phyloP scores from a whole-genome alignment of 1,284 basidiomycete species.

The Cryptococcus sp. region DNA sequence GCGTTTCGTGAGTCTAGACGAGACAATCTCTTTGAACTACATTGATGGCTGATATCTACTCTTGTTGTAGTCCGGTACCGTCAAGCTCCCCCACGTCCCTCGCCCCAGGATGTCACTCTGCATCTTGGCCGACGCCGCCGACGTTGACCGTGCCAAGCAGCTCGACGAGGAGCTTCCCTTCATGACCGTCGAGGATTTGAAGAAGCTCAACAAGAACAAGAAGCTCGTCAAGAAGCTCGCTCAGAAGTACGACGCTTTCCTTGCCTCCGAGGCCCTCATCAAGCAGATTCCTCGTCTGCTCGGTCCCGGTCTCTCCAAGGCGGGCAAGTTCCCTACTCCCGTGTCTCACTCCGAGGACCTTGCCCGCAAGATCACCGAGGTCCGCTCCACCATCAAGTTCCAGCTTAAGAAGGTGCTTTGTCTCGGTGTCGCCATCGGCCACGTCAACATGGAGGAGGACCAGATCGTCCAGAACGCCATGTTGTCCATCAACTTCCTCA shows the following conservation, averaged over 20 bases:
- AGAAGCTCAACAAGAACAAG: slow-evolving; percentile 90
- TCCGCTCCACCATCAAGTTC: slow-evolving; percentile 99
- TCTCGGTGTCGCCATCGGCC: slow-evolving; percentile 97
- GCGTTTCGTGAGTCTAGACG: slow-evolving; percentile 46
- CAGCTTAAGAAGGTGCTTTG: slow-evolving; percentile 99
- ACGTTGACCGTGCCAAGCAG: slow-evolving; percentile 76
- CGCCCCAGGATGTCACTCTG: slow-evolving; percentile 99
- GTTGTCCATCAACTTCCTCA: slow-evolving; percentile 99
- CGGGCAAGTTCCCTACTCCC: slow-evolving; percentile 99
- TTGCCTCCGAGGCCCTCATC: slow-evolving; percentile 96
- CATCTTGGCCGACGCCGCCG: slow-evolving; percentile 98
- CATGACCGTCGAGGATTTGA: slow-evolving; percentile 99
- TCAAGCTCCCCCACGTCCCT: slow-evolving; percentile 95
- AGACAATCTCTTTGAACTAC: no score
- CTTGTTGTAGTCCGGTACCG: slow-evolving; percentile 79
- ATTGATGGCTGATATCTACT: not conserved
- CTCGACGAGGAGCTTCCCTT: slow-evolving; percentile 56
- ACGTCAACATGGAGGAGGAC: slow-evolving; percentile 97
- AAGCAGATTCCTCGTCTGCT: slow-evolving; percentile 99
- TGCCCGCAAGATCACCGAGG: slow-evolving; percentile 87
- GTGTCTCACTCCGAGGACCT: slow-evolving; percentile 93
- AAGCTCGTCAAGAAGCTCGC: slow-evolving; percentile 99
- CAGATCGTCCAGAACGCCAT: slow-evolving; percentile 96
- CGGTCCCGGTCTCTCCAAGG: slow-evolving; percentile 99
- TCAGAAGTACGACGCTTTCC: slow-evolving; percentile 99